Evolutionary conservation across 345 rosid genomes (phyloP).

Genomic region (Cochlearia excelsa): DNA sequence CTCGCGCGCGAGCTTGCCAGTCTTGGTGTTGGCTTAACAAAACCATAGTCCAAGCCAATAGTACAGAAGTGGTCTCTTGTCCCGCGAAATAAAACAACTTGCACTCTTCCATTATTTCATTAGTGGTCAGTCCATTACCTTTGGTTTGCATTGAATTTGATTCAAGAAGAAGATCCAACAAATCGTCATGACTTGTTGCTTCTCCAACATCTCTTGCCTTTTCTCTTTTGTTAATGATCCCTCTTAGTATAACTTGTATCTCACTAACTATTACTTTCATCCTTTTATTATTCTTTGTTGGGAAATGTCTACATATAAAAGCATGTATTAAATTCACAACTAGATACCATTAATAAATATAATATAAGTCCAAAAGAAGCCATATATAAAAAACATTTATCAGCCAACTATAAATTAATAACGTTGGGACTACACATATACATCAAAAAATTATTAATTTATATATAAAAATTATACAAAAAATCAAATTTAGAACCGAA

Average conservation of each 20-base stretch:
- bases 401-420: too few species aligned
- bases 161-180: slow-evolving; percentile 45
- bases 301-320: slow-evolving; percentile 36
- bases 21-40: slow-evolving; percentile 47
- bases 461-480: too few species aligned
- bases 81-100: slow-evolving; percentile 68
- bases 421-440: too few species aligned
- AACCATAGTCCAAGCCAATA: slow-evolving; percentile 28
- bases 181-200: slow-evolving; percentile 33
- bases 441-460: too few species aligned
- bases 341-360: too few species aligned
- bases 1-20: slow-evolving; percentile 72
- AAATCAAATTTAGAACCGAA: too few species aligned
- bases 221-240: slow-evolving; percentile 39
- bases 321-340: too few species aligned
- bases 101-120: slow-evolving; percentile 68
- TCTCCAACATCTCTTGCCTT: slow-evolving; percentile 38
- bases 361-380: too few species aligned
- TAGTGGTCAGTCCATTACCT: slow-evolving; percentile 38
- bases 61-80: slow-evolving; percentile 60
- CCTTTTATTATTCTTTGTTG: slow-evolving; percentile 38
- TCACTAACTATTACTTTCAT: slow-evolving; percentile 35
- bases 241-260: slow-evolving; percentile 31
- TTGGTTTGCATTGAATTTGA: slow-evolving; percentile 27
- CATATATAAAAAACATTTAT: too few species aligned